Evolutionary conservation across 176 grass and related monocot genomes (phyloP).

Genomic region (Pharus latifolius): DNA sequence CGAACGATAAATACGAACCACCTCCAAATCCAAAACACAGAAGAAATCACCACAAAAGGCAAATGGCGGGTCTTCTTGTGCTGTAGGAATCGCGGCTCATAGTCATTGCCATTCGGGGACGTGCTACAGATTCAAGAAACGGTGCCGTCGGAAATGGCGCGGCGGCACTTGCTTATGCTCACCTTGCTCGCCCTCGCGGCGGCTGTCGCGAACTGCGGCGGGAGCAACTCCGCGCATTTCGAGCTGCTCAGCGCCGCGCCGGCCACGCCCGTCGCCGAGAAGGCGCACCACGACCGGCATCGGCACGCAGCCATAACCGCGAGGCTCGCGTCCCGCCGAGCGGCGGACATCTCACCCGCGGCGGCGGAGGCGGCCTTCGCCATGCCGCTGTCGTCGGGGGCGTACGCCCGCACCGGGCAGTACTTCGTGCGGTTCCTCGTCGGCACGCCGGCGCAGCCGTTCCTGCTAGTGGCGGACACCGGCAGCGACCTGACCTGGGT

Average conservation of each 20-base stretch:
- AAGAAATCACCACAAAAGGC: too few relatives aligned
- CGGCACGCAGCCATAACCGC: conserved; percentile 28
- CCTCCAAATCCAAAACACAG: too few relatives aligned
- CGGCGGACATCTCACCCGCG: background rate
- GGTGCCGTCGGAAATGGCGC: background rate
- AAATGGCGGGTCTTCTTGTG: background rate
- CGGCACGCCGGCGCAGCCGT: conserved; percentile 81
- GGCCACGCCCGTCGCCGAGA: conserved; percentile 13
- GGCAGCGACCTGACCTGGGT: conserved; percentile 99
- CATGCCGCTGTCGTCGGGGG: conserved; percentile 72
- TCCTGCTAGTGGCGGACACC: conserved; percentile 73
- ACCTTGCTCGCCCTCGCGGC: background rate
- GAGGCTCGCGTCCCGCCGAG: background rate
- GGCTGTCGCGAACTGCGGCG: background rate
- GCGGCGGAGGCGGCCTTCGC: conserved; percentile 28
- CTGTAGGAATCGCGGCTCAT: too few relatives aligned
- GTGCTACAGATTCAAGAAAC: background rate
- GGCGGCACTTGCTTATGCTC: background rate
- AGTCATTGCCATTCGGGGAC: background rate
- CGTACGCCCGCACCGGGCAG: conserved; percentile 67
- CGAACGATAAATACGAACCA: too few relatives aligned
- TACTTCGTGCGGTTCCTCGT: conserved; percentile 83
- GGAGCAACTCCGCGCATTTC: background rate
- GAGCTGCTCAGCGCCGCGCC: background rate
- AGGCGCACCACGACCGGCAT: conserved; percentile 16